These are phyloP conservation scores for Botrytis aclada DNA, from an alignment of 2,329 filamentous ascomycete species.

Conservation along the genomic window DNA sequence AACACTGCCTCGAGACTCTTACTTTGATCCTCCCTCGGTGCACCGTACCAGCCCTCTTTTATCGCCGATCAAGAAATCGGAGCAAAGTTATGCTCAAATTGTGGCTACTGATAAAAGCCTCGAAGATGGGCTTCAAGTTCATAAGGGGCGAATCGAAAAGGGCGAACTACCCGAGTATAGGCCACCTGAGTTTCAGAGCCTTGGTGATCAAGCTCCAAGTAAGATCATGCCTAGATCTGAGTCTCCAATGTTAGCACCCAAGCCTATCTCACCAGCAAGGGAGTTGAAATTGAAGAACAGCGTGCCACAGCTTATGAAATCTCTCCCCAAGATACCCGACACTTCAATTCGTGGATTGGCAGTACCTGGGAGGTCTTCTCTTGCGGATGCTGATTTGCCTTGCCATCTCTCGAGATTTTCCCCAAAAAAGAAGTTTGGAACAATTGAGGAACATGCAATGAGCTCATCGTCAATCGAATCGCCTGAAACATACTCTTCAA, in stretches of 20 bases:
- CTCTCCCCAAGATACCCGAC: slow-evolving; percentile 35
- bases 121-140: slow-evolving; percentile 4
- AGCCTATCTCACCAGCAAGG: slow-evolving; percentile 38
- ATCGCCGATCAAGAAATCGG: slow-evolving; percentile 18
- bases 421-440: background rate
- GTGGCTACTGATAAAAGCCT: background rate
- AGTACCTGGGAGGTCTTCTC: background rate
- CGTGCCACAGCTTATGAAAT: slow-evolving; percentile 38
- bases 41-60: slow-evolving; percentile 16
- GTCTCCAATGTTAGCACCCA: slow-evolving; percentile 37
- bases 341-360: slow-evolving; percentile 16
- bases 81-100: background rate
- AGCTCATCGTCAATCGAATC: background rate
- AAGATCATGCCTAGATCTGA: slow-evolving; percentile 29
- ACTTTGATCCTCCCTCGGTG: slow-evolving; percentile 11
- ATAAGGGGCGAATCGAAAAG: slow-evolving; percentile 10
- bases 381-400: slow-evolving; percentile 16
- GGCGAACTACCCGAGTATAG: background rate
- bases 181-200: slow-evolving; percentile 23
- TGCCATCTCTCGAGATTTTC: slow-evolving; percentile 21
- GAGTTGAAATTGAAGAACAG: slow-evolving; percentile 38
- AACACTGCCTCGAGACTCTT: slow-evolving; percentile 24
- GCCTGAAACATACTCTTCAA: background rate
- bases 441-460: slow-evolving; percentile 4
- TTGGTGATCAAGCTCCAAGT: slow-evolving; percentile 27